Conservation (phyloP, 2,329 filamentous ascomycete species). For the Colletotrichum liaoningense region DNA sequence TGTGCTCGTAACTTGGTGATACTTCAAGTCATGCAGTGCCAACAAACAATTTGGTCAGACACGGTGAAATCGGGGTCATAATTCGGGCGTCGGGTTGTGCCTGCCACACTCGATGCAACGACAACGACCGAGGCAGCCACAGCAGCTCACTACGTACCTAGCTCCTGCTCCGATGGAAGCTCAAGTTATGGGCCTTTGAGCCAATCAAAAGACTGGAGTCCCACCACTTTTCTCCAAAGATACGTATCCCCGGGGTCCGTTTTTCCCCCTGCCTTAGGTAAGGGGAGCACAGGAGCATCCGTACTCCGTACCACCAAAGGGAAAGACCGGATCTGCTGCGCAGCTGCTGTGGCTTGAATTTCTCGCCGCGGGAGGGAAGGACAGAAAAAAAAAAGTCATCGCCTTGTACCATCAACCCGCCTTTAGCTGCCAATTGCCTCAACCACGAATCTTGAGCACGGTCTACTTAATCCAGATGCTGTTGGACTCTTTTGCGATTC, state of each 20-base stretch:
- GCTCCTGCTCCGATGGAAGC: background rate
- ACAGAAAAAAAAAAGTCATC: conserved; percentile 31
- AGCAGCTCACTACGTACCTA: background rate
- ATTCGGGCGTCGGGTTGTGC: background rate
- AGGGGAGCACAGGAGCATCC: background rate
- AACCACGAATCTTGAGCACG: background rate
- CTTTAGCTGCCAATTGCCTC: conserved; percentile 29
- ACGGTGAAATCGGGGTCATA: background rate
- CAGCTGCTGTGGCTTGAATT: conserved; percentile 4
- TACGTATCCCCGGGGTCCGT: background rate
- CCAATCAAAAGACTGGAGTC: background rate
- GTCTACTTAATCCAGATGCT: conserved; percentile 11
- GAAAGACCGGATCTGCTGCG: conserved; percentile 6
- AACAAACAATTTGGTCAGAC: background rate
- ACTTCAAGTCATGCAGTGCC: background rate
- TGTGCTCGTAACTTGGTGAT: background rate
- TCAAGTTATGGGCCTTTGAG: background rate
- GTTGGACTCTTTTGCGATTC: background rate
- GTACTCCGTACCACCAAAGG: background rate
- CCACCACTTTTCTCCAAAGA: background rate
- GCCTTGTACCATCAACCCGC: conserved; percentile 11
- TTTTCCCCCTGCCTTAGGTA: conserved; percentile 20
- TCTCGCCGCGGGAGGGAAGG: background rate
- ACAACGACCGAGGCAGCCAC: conserved; percentile 8
- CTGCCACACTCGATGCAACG: background rate